Conservation (phyloP, 768 basidiomycete species). For the Russula griseocarnosa region DNA sequence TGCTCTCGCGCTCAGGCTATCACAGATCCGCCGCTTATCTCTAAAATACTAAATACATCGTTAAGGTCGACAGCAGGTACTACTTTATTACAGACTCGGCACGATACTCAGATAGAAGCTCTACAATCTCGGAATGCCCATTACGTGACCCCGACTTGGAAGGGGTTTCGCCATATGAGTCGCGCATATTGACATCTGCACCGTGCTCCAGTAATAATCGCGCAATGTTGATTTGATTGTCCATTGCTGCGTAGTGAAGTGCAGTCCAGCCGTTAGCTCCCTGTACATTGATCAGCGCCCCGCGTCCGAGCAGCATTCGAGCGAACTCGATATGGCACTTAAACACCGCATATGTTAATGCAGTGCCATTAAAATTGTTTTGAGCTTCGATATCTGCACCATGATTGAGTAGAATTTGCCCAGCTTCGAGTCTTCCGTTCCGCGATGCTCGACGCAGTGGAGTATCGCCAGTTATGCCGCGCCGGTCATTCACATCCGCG, state of each 20-base stretch:
- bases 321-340: neutral
- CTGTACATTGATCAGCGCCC: accelerated
- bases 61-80: neutral
- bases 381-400: neutral
- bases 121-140: neutral
- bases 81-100: neutral
- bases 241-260: too few species aligned
- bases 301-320: neutral
- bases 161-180: neutral
- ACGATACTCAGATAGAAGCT: neutral
- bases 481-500: neutral
- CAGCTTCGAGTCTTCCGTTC: neutral
- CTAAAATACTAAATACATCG: too few species aligned
- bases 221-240: accelerated
- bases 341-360: neutral
- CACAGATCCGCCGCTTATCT: too few species aligned
- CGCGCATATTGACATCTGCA: neutral
- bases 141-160: too few species aligned
- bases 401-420: neutral
- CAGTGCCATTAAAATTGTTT: accelerated
- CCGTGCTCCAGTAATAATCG: too few species aligned
- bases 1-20: too few species aligned
- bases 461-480: neutral
- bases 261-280: neutral
- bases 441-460: neutral